A percentile compares a stretch with the other conserved stretches of the same genome.
Evolutionary conservation across 805 yeast genomes (phyloP).

Genomic region (Teunomyces tritomae): DNA sequence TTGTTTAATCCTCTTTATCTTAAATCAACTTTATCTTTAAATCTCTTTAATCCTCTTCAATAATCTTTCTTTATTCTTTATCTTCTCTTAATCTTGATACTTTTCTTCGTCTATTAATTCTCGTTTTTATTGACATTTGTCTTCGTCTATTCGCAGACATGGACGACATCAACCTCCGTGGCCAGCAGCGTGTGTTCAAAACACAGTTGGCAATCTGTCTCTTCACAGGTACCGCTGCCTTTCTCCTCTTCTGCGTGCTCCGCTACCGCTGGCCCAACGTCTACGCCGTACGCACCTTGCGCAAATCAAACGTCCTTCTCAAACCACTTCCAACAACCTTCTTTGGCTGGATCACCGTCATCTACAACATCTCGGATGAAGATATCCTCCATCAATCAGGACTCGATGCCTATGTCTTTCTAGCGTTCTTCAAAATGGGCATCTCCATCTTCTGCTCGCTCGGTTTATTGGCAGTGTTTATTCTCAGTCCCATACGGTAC

Average conservation of each 20-base stretch:
- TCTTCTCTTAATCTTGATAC: too few species aligned
- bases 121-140: neutral
- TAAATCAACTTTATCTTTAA: too few species aligned
- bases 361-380: conserved; percentile 23
- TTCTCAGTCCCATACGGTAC: conserved; percentile 38
- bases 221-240: conserved; percentile 44
- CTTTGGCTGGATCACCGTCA: conserved; percentile 25
- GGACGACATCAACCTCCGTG: conserved; percentile 39
- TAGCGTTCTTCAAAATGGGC: conserved; percentile 38
- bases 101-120: neutral
- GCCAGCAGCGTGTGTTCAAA: conserved; percentile 55
- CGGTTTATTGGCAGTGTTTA: conserved; percentile 22
- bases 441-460: conserved; percentile 19
- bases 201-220: conserved; percentile 53
- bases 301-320: conserved; percentile 33
- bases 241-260: conserved; percentile 48
- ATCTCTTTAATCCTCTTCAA: too few species aligned
- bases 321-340: conserved; percentile 41
- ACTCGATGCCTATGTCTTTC: conserved; percentile 33
- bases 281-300: conserved; percentile 53
- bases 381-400: conserved; percentile 24
- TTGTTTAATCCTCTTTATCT: too few species aligned
- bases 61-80: too few species aligned
- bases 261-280: conserved; percentile 56
- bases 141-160: conserved; percentile 1